Evolutionary conservation across 148 eudicot genomes (phyloP), one percentile per base, ranked within the genome.

Genomic region (Beta vulgaris): DNA sequence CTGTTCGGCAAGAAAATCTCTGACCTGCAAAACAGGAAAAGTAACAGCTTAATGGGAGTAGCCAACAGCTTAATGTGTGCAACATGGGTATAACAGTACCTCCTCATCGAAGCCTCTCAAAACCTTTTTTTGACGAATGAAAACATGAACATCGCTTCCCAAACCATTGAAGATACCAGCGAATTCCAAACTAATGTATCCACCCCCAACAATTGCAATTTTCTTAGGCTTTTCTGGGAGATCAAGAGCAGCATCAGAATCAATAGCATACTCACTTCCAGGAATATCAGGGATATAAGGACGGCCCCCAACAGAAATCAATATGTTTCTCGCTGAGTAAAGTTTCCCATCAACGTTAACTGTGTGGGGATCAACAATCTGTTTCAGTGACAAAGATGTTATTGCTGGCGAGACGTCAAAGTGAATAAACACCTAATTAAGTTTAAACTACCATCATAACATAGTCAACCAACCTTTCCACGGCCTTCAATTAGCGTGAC

Each of bases 161-260:
- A 95, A 84, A 61, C 98, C 98, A 83, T 92, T 95, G 82, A 95
- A 95, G 74, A 95, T 95, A 65, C 98, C 98, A 77, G 98, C 98
- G 81, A 95, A 95, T 77, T 95, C 98, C 75, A 95, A 67, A 35
- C 96, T 96, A 80, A 94, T 95, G 86, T 95, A 95, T 35, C 97
- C 98, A 73, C 97, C 98, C 29, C 98, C 98, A n/a, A 95, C 76
- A n/a, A 95, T 92, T 34, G 98, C 98, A 83, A 95, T 89, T 82
- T 94, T 94, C 75, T 83, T 83, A 40, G 98, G 98, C 71, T 76
- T 87, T 81, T 91, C 90, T 61, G 97, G 89, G 80, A 95, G 85
- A 87, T 95, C 97, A 49, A 95, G 97, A 80, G 98, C 98, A 40
- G 83, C 90, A 88, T 95, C 98, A 61, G 98, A 95, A 87, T 89